Evolutionary conservation across 495 filamentous ascomycete species (phyloP).

Genomic region (Arthonia radiata): DNA sequence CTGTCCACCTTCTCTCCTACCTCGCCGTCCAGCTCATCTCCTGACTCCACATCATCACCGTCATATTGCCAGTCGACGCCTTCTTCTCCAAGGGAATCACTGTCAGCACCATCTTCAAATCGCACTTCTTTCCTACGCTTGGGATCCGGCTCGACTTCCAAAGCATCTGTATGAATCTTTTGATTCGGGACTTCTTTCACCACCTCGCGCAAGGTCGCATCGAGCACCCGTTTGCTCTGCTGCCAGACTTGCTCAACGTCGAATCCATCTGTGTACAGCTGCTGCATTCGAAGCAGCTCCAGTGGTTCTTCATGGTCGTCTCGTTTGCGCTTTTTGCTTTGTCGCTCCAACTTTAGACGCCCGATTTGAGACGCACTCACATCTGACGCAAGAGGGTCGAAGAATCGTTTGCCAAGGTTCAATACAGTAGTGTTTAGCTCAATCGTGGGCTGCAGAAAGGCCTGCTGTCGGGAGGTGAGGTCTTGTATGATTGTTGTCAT

Average conservation of each 20-base stretch:
- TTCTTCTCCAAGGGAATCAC: conserved; percentile 15
- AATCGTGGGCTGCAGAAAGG: conserved; percentile 43
- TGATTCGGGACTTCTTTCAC: conserved; percentile 15
- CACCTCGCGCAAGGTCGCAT: conserved; percentile 25
- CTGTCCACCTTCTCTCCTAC: conserved; percentile 14
- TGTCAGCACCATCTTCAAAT: conserved; percentile 9
- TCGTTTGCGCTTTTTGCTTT: conserved; percentile 24
- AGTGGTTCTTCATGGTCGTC: conserved; percentile 32
- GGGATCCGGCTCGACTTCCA: conserved; percentile 14
- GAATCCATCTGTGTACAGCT: conserved; percentile 71
- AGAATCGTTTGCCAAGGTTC: conserved; percentile 42
- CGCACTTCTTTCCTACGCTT: conserved; percentile 11
- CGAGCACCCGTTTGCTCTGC: conserved; percentile 61
- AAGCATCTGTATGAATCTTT: conserved; percentile 21
- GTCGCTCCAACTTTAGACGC: conserved; percentile 10
- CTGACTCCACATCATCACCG: conserved; percentile 18
- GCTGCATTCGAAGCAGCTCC: conserved; percentile 36
- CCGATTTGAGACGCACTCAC: conserved; percentile 29
- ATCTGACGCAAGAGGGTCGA: conserved; percentile 50
- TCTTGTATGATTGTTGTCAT: no score
- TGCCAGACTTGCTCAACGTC: conserved; percentile 80
- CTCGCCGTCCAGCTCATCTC: conserved; percentile 14
- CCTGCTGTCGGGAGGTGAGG: no score
- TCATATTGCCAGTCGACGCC: conserved; percentile 11
- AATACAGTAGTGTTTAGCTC: conserved; percentile 38